Conservation (phyloP, 148 eudicot species). For the Vaccinium corymbosum region DNA sequence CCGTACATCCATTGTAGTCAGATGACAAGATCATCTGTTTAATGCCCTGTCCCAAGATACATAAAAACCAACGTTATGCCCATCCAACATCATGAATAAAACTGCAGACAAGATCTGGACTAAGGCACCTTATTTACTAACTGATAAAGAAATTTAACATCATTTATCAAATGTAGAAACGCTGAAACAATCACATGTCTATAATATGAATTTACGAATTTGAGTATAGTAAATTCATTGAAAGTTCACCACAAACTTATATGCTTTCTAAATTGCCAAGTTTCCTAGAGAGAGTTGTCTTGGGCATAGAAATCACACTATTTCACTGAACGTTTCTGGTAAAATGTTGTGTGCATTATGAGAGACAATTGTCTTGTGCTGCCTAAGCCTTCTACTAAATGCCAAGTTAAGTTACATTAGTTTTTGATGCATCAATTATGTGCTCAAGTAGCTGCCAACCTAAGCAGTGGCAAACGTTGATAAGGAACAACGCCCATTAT, state of each 20-base stretch:
- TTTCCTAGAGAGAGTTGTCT: background rate
- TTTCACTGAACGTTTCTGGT: background rate
- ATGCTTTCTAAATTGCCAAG: background rate
- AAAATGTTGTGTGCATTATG: background rate
- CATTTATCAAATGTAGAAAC: background rate
- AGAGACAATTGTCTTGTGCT: background rate
- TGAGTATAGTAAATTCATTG: background rate
- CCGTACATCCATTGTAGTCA: conserved; percentile 30
- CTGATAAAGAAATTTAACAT: background rate
- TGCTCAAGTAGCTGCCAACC: background rate
- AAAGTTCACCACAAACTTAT: background rate
- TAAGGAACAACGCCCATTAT: background rate
- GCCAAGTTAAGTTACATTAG: background rate
- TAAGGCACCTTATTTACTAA: background rate
- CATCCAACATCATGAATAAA: background rate
- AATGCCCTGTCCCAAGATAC: conserved; percentile 47
- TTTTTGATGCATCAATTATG: background rate
- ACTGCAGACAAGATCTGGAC: background rate
- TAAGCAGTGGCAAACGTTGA: background rate
- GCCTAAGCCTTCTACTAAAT: background rate
- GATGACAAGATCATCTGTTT: conserved; percentile 42
- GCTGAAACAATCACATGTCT: background rate
- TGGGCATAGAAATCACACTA: background rate
- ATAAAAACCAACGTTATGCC: conserved; percentile 1
- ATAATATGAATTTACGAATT: background rate